These are phyloP conservation scores for Coniochaeta prunicola DNA, from an alignment of 2,329 filamentous ascomycete species.

Conservation along the genomic window DNA sequence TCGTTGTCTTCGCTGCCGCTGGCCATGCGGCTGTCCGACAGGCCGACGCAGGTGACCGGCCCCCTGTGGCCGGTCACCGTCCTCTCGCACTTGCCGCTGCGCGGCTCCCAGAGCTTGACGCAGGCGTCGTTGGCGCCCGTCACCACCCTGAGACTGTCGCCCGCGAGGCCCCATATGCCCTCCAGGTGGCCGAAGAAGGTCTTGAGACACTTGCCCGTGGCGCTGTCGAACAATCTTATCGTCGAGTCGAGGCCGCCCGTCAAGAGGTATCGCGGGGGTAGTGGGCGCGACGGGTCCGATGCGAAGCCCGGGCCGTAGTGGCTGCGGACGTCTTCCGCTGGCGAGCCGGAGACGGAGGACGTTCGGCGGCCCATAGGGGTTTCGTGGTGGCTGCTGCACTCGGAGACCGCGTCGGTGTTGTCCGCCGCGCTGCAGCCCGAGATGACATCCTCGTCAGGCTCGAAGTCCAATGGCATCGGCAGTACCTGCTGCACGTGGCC, in stretches of 20 bases:
- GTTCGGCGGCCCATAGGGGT: slow-evolving; percentile 6
- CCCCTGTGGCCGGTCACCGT: slow-evolving; percentile 88
- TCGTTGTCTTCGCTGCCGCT: slow-evolving; percentile 93
- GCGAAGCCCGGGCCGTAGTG: slow-evolving; percentile 58
- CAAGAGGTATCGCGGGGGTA: slow-evolving; percentile 85
- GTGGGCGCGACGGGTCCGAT: slow-evolving; percentile 52
- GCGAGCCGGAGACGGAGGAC: slow-evolving; percentile 2
- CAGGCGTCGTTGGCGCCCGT: slow-evolving; percentile 88
- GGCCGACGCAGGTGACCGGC: slow-evolving; percentile 85
- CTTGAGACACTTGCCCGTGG: slow-evolving; percentile 72
- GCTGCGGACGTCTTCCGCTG: slow-evolving; percentile 38
- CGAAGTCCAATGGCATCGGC: slow-evolving; percentile 77
- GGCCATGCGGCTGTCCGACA: slow-evolving; percentile 84
- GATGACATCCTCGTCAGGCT: slow-evolving; percentile 64
- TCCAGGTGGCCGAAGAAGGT: slow-evolving; percentile 97
- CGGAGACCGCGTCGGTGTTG: slow-evolving; percentile 46
- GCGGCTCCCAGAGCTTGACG: slow-evolving; percentile 91
- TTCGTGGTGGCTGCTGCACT: slow-evolving; percentile 28
- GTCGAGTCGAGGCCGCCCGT: slow-evolving; percentile 88
- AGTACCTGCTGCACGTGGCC: slow-evolving; percentile 92
- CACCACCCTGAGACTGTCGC: slow-evolving; percentile 81
- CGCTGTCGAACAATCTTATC: slow-evolving; percentile 86
- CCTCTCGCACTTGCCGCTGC: slow-evolving; percentile 83
- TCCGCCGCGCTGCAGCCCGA: slow-evolving; percentile 32
- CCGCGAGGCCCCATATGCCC: slow-evolving; percentile 88